Evolutionary conservation across 164 flowering plant species (phyloP).

Genomic region (Dillenia turbinata): DNA sequence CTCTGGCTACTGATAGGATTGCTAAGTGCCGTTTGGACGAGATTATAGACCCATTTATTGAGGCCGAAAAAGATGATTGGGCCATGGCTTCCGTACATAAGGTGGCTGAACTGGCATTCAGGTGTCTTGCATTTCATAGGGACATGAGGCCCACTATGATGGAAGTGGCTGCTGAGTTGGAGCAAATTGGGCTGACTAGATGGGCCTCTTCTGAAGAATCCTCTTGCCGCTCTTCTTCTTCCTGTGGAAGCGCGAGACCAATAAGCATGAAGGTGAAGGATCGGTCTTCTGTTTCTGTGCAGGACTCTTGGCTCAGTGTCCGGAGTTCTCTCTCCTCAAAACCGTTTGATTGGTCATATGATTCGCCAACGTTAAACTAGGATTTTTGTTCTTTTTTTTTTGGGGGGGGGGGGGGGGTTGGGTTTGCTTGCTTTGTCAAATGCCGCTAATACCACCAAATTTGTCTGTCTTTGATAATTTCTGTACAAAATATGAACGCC

Average conservation of each 20-base stretch:
- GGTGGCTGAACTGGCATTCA: slow-evolving; percentile 83
- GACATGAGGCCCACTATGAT: slow-evolving; percentile 92
- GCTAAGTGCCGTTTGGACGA: slow-evolving; percentile 62
- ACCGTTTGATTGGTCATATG: slow-evolving; percentile 40
- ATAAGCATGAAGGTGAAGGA: slow-evolving; percentile 21
- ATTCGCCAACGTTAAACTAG: slow-evolving; percentile 13
- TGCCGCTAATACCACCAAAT: no score
- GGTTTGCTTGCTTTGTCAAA: no score
- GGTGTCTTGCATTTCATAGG: slow-evolving; percentile 79
- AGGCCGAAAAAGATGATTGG: slow-evolving; percentile 45
- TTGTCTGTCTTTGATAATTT: no score
- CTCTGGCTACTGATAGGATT: slow-evolving; percentile 62
- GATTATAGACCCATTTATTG: slow-evolving; percentile 69
- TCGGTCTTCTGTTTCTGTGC: slow-evolving; percentile 44
- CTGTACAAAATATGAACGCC: no score
- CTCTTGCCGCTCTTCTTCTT: slow-evolving; percentile 26
- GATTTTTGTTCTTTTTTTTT: no score
- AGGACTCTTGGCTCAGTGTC: slow-evolving; percentile 53
- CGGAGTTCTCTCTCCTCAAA: slow-evolving; percentile 61
- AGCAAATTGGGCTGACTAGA: slow-evolving; percentile 40
- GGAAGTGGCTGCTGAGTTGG: slow-evolving; percentile 80
- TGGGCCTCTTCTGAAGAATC: slow-evolving; percentile 27
- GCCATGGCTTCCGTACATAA: slow-evolving; percentile 47
- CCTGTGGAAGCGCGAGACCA: slow-evolving; percentile 33
- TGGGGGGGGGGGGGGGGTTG: no score